Evolutionary conservation across 371 early-diverging fungal genomes (phyloP).

Genomic region (Mucor irregularis): DNA sequence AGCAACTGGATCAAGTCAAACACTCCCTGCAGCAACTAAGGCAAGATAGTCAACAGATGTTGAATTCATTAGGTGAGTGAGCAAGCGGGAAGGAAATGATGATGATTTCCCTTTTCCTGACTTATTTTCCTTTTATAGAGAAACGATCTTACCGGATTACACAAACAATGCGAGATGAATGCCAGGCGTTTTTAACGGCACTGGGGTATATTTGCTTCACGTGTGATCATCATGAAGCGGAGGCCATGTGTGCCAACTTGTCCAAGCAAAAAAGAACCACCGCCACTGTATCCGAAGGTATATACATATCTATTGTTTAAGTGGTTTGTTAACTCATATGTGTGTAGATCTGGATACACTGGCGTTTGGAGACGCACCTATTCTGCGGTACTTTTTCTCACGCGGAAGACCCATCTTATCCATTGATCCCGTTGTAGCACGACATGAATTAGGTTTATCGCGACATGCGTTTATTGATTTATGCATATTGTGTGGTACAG

Average conservation of each 20-base stretch:
- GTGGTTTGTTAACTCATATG: too few relatives aligned
- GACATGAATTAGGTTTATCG: constrained; percentile 51
- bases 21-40: constrained; percentile 17
- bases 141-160: constrained; percentile 61
- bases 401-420: constrained; percentile 39
- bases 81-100: too few relatives aligned
- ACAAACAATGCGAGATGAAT: constrained; percentile 44
- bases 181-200: constrained; percentile 47
- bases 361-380: constrained; percentile 59
- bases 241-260: constrained; percentile 68
- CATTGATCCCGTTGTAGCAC: constrained; percentile 59
- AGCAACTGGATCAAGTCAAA: constrained; percentile 11
- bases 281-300: constrained; percentile 74
- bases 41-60: constrained; percentile 26
- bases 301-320: neutral
- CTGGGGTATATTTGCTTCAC: constrained; percentile 57
- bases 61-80: constrained; percentile 30
- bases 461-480: constrained; percentile 65
- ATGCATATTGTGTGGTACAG: constrained; percentile 83
- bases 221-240: constrained; percentile 60
- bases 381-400: constrained; percentile 53
- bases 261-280: constrained; percentile 45
- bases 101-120: neutral
- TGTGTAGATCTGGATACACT: constrained; percentile 54
- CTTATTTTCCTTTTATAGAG: constrained; percentile 22